Conservation (phyloP, 208 protist genomes). For the Wallacemonas sp. region DNA sequence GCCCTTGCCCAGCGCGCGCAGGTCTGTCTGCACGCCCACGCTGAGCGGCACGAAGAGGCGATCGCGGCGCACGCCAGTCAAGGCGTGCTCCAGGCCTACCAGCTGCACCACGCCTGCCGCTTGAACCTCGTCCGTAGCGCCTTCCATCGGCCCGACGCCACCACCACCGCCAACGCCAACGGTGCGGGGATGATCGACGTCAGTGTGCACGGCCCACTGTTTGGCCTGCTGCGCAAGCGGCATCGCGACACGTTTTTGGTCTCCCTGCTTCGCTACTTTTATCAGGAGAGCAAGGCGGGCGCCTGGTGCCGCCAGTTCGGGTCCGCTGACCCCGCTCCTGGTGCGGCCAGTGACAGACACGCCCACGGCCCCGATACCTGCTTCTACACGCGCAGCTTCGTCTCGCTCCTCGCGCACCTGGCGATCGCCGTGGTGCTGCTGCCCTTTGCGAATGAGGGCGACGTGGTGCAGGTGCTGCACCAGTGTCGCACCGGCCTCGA, state of each 20-base stretch:
- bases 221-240: slow-evolving; percentile 52
- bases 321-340: not conserved
- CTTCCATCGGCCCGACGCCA: not conserved
- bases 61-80: slow-evolving; percentile 41
- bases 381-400: slow-evolving; percentile 26
- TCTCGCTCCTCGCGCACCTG: slow-evolving; percentile 63
- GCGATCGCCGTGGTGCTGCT: slow-evolving; percentile 48
- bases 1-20: slow-evolving; percentile 49
- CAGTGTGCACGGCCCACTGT: slow-evolving; percentile 48
- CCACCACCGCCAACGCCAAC: not conserved
- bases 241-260: slow-evolving; percentile 58
- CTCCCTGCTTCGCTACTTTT: slow-evolving; percentile 63
- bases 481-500: slow-evolving; percentile 64
- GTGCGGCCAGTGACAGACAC: not conserved
- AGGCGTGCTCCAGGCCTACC: slow-evolving; percentile 54
- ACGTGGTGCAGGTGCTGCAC: slow-evolving; percentile 55
- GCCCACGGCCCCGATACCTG: not conserved
- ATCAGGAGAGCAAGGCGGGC: slow-evolving; percentile 51
- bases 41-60: slow-evolving; percentile 62
- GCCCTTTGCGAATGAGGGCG: slow-evolving; percentile 57
- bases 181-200: slow-evolving; percentile 7
- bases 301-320: slow-evolving; percentile 47
- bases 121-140: slow-evolving; percentile 59
- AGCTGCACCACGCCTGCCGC: slow-evolving; percentile 56
- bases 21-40: slow-evolving; percentile 34